Conservation (phyloP, 805 yeast species). For the Myxozyma vanderwaltii region DNA sequence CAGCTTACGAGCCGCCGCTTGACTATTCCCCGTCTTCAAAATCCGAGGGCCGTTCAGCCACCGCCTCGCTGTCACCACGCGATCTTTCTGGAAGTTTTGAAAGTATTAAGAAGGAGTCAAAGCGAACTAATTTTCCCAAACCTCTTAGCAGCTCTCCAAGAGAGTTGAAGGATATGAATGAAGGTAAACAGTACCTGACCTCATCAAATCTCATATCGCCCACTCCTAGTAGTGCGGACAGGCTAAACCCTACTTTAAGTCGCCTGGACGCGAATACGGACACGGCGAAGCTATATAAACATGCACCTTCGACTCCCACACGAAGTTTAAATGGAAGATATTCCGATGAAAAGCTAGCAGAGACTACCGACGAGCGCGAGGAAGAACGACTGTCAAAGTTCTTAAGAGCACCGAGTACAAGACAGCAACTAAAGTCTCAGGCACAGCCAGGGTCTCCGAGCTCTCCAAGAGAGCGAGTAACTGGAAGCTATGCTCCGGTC, state of each 20-base stretch:
- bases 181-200: neutral
- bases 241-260: neutral
- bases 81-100: neutral
- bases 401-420: slow-evolving; percentile 8
- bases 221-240: neutral
- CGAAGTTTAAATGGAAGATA: neutral
- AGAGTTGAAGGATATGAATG: neutral
- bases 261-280: too few species aligned
- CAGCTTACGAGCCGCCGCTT: neutral
- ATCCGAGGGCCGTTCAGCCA: neutral
- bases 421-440: neutral
- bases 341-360: neutral
- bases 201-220: too few species aligned
- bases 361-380: slow-evolving; percentile 16
- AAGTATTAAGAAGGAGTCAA: too few species aligned
- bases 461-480: neutral
- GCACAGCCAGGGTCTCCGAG: slow-evolving; percentile 6
- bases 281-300: too few species aligned
- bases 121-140: neutral
- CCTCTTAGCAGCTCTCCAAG: neutral
- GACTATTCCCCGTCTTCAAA: neutral
- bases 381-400: slow-evolving; percentile 29
- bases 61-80: too few species aligned
- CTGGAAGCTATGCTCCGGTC: slow-evolving; percentile 6
- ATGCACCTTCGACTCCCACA: neutral